A percentile compares a stretch with the other conserved stretches of the same genome.
phyloP scores from a whole-genome alignment of 805 yeast genomes.

The Myxozyma sirexii region DNA sequence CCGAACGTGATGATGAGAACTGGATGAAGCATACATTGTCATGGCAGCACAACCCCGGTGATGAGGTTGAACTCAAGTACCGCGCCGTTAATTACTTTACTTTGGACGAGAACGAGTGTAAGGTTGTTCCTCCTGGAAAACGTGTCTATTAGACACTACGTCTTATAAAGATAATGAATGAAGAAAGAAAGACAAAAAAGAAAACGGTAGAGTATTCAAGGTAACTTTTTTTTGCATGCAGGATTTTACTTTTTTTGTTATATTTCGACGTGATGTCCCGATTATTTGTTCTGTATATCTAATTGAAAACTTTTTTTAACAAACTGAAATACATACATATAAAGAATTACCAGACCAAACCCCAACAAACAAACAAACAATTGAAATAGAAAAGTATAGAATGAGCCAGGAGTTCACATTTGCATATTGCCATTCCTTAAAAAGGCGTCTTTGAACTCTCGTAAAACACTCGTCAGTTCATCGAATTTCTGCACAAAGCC shows the following conservation, averaged over 20 bases:
- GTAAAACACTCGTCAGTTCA: slow-evolving; percentile 7
- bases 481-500: slow-evolving; percentile 16
- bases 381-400: no score
- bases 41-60: slow-evolving; percentile 79
- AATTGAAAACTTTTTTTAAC: not conserved
- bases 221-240: slow-evolving; percentile 5
- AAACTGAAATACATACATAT: not conserved
- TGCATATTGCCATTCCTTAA: slow-evolving; percentile 1
- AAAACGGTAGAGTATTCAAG: slow-evolving; percentile 1
- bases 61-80: slow-evolving; percentile 72
- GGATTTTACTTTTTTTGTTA: not conserved
- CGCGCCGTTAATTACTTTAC: slow-evolving; percentile 83
- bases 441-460: slow-evolving; percentile 17
- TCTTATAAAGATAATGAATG: not conserved
- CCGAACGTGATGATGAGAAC: slow-evolving; percentile 90
- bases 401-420: not conserved
- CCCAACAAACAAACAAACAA: no score
- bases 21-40: slow-evolving; percentile 98
- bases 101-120: slow-evolving; percentile 88
- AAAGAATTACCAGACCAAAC: not conserved
- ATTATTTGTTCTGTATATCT: not conserved
- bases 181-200: not conserved
- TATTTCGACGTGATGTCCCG: not conserved
- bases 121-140: slow-evolving; percentile 94
- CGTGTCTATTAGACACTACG: slow-evolving; percentile 87